Base-by-base conservation (phyloP, 305 asterid species). In the Rubia balearica region DNA sequence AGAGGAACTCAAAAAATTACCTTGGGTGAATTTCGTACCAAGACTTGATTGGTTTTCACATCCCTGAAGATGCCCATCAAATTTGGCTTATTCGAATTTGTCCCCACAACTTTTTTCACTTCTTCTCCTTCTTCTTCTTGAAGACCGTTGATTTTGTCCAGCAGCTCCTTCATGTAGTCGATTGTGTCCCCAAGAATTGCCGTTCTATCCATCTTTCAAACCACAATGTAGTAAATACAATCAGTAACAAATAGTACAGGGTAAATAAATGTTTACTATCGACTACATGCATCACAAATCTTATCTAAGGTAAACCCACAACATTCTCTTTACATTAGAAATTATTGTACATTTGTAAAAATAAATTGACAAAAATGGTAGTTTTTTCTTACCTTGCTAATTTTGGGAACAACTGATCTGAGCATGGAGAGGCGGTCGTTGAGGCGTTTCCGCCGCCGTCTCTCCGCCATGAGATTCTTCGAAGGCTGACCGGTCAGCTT, bases 341-440 rank as follows among this genome's bases (percentile, higher is more conserved):
- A n/a, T n/a, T n/a, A 27, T 2, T 27, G 30, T 27, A 56, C 27
- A 56, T n/a, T 19, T 56, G 19, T 21, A 56, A 3, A 56, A 19
- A 56, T 7, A 56, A 55, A 27, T n/a, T 6, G 13, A 56, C 8
- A n/a, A 56, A 6, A 6, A 21, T 2, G 2, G 30, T 27, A 27
- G 30, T 27, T 27, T 2, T 27, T 27, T 27, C 30, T 46, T 65
- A 88, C 96, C 92, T 89, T 89, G 89, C 83, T 89, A 45, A 89
- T 89, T 76, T 83, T 89, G 71, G 96, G 96, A 62, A 89, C 96
- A n/a, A 87, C 86, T 56, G 96, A 88, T 80, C 92, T 68, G 79
- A 90, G 96, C 96, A 90, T 80, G 13, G 95, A 82, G 53, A 90
- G 95, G 36, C 96, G 88, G 68, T 90, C 96, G 77, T 90, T 90